phyloP scores from a whole-genome alignment of 1,284 basidiomycete species.

The Papiliotrema nemorosa region DNA sequence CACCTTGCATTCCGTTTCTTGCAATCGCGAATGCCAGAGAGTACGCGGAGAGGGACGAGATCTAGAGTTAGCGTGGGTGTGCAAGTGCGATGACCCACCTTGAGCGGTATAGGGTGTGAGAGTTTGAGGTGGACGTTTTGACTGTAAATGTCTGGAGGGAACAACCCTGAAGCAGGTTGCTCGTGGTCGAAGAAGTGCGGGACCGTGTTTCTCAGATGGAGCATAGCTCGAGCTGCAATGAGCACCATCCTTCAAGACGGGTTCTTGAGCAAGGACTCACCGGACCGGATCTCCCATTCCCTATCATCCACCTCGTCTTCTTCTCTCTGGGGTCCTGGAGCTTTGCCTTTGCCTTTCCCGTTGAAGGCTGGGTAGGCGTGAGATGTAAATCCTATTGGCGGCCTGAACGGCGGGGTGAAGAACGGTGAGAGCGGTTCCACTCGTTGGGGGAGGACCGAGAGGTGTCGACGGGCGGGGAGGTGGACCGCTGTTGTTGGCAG shows the following conservation, averaged over 20 bases:
- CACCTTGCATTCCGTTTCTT: constrained; percentile 48
- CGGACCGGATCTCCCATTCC: constrained; percentile 48
- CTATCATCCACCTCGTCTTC: constrained; percentile 45
- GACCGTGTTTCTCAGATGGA: constrained; percentile 47
- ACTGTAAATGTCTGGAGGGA: constrained; percentile 45
- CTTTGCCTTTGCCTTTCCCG: constrained; percentile 22
- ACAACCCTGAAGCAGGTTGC: constrained; percentile 26
- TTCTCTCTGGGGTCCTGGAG: constrained; percentile 11
- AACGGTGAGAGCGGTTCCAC: constrained; percentile 17
- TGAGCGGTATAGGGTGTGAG: constrained; percentile 42
- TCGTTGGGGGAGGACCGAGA: neutral
- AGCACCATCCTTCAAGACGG: neutral
- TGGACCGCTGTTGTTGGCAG: constrained; percentile 1
- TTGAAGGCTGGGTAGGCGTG: neutral
- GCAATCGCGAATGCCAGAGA: constrained; percentile 43
- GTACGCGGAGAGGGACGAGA: constrained; percentile 41
- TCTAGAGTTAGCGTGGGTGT: constrained; percentile 13
- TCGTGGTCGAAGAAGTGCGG: constrained; percentile 41
- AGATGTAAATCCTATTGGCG: neutral
- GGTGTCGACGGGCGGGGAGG: constrained; percentile 5
- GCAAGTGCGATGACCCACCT: constrained; percentile 22
- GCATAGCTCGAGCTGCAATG: constrained; percentile 38
- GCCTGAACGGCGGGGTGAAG: constrained; percentile 23
- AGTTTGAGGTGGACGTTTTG: constrained; percentile 39
- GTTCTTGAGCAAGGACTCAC: constrained; percentile 17